Base-by-base conservation (phyloP, 2,329 filamentous ascomycete genomes). In the Furcasterigmium furcatum region DNA sequence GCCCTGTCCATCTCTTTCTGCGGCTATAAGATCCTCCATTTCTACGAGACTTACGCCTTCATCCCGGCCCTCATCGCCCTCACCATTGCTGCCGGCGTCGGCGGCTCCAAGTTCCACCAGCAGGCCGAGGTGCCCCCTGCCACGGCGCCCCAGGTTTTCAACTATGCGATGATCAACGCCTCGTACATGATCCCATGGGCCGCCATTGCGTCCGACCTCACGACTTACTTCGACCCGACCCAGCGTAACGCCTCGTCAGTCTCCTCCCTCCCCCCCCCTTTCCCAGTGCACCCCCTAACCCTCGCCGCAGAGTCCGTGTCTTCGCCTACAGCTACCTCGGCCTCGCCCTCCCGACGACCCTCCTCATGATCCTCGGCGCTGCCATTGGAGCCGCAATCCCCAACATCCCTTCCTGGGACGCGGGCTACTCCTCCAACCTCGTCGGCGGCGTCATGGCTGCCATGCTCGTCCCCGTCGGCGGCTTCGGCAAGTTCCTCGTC, bases 121-220 rank as follows among this genome's bases (percentile, higher is more conserved):
- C 80, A 84, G 57, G 67, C 67, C 1, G 48, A 56, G 14, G 56
- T 46, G 6, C 52, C 59, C 2, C 62, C 72, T 1, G 59, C 76
- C 0, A 68, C 70, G 1, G 72, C 77, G 1, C 58, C 66, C 2
- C 62, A 68, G 10, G 62, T 83, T 3, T 56, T 84, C 5, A 76
- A 69, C 24, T 85, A 80, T 50, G 80, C 72, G 40, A 80, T 79
- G 64, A 73, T 84, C 43, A 73, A 85, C 4, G 79, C 82, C 1
- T 78, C 77, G 1, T 84, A 82, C 56, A 77, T 84, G 68, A 72
- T 86, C 2, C 80, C 82, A 0, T 86, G 78, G 72, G 77, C 73
- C 4, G 73, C 72, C 2, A 66, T 84, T 20, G 71, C 78, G 1
- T 80, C 77, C 18, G 81, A 85, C 56, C 76, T 84, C 46, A 77